A percentile compares a stretch with the other conserved stretches of the same genome.
These are phyloP conservation scores for Hypericum perforatum DNA, from an alignment of 345 rosid genomes.

Conservation along the genomic window DNA sequence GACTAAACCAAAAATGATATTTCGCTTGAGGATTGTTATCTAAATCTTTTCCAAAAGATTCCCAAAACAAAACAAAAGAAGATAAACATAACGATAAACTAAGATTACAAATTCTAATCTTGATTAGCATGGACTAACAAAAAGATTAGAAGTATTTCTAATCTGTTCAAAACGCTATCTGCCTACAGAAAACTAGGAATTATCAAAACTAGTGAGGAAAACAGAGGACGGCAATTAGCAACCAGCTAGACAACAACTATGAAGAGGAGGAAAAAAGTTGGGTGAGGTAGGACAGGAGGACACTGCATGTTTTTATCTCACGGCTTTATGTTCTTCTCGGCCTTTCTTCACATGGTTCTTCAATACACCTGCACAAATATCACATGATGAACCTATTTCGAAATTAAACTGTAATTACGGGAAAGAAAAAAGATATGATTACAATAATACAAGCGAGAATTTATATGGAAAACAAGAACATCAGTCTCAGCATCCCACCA, in stretches of 20 bases:
- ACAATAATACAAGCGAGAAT: no score
- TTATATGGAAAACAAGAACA: no score
- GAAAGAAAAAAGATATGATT: no score
- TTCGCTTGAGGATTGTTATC: no score
- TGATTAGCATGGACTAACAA: no score
- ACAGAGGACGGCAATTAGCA: neutral
- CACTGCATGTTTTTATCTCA: constrained; percentile 20
- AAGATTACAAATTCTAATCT: no score
- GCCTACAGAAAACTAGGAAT: constrained; percentile 2
- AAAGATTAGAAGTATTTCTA: constrained; percentile 7
- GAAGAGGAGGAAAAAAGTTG: constrained; percentile 10
- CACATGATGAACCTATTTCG: constrained; percentile 7
- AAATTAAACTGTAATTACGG: no score
- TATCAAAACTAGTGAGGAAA: constrained; percentile 2
- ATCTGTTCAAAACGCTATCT: constrained; percentile 5
- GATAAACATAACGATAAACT: no score
- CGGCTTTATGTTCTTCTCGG: constrained; percentile 28
- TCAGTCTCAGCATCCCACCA: no score
- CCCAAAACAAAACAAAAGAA: no score
- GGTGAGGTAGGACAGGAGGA: constrained; percentile 7
- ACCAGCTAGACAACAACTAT: neutral
- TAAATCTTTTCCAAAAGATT: no score
- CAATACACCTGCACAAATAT: constrained; percentile 36
- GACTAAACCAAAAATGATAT: no score
- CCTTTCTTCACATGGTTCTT: constrained; percentile 43